Evolutionary conservation across 805 yeast genomes (phyloP), one percentile per base, ranked within the genome.

Genomic region (Metschnikowia kunwiensis): DNA sequence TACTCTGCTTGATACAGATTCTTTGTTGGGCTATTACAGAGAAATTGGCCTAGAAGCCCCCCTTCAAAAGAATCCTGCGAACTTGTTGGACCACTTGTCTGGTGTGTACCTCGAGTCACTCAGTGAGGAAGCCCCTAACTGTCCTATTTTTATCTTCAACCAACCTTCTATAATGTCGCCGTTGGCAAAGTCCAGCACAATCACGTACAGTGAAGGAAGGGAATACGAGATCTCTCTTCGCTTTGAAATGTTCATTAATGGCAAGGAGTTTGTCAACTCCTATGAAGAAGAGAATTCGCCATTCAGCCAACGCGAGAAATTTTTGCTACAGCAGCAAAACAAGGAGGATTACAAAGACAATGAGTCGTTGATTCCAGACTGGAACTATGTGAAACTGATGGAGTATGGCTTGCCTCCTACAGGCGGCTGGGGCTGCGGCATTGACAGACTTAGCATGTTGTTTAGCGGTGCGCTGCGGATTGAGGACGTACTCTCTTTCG

Each of bases 261-360:
- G 93, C 0, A 73, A 74, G 44, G 99, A 93, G 59, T 81, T 80
- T 44, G 84, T 82, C 17, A 93, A 93, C 57, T 95, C 97, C 0
- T 93, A 93, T 56, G 98, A 93, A 50, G 99, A 93, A 60, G 97
- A 93, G 54, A 93, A 93, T 59, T 78, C 82, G 26, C 98, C 98
- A 0, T 71, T 71, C 40, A 69, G 65, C 20, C 99, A 93, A 57
- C 52, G 60, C 4, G 46, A 42, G 2, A 88, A 88, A 50, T 86
- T 91, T 52, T 44, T 60, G 40, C 44, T 56, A 3, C 97, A 91
- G 53, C 75, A 73, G 29, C 40, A 46, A 3, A 61, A 73, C 22
- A 75, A 75, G 34, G 61, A 57, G 1, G 63, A 65, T 6, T 74
- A 54, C 38, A 60, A 71, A 3, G 94, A 85, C 50, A 49, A 54